Evolutionary conservation across 257 asterid species (phyloP).

Genomic region (Nicotiana undulata): DNA sequence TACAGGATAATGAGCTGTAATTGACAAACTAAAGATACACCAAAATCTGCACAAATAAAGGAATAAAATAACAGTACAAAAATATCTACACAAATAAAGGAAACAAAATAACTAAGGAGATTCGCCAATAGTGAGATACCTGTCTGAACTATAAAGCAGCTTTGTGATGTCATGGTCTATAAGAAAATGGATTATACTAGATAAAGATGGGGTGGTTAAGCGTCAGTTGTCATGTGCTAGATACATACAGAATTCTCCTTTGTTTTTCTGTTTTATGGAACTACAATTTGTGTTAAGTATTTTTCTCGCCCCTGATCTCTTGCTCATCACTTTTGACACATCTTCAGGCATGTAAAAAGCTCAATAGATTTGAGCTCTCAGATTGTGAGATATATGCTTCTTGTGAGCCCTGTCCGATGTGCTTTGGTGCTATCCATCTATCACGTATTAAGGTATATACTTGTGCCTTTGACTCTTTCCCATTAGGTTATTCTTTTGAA

Average conservation of each 20-base stretch:
- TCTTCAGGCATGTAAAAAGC: conserved; percentile 94
- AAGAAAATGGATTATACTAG: background rate
- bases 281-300: background rate
- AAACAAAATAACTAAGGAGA: no score
- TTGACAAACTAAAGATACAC: no score
- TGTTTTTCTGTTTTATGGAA: background rate
- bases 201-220: background rate
- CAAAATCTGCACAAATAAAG: no score
- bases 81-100: no score
- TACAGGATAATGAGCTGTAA: no score
- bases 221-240: background rate
- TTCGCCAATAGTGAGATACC: no score
- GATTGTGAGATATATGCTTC: conserved; percentile 98
- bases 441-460: conserved; percentile 72
- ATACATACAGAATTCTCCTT: background rate
- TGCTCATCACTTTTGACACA: background rate
- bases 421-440: conserved; percentile 98
- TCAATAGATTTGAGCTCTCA: conserved; percentile 77
- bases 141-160: background rate
- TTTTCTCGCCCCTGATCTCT: background rate
- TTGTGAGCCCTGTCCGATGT: conserved; percentile 97
- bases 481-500: background rate
- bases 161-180: background rate
- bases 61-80: no score
- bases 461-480: background rate